Percentiles rank a stretch among this genome's conserved stretches.
phyloP scores from a whole-genome alignment of 2,329 filamentous ascomycete genomes.

The Penicillium sp. region DNA sequence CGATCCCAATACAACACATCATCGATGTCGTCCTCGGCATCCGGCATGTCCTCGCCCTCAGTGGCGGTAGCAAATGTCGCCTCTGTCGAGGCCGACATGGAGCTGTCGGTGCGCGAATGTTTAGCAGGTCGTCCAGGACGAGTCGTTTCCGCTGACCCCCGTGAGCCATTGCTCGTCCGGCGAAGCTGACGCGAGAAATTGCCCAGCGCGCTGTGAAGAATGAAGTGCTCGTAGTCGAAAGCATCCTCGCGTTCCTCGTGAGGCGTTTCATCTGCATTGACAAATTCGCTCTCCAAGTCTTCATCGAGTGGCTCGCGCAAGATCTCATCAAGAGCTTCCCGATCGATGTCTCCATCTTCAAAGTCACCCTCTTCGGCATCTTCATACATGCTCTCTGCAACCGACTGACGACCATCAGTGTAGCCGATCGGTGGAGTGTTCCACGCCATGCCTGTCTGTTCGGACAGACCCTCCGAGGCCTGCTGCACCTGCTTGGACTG shows the following conservation, averaged over 20 bases:
- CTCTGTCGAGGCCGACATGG: slow-evolving; percentile 56
- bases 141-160: slow-evolving; percentile 49
- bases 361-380: slow-evolving; percentile 41
- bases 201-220: slow-evolving; percentile 85
- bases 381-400: slow-evolving; percentile 38
- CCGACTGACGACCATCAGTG: slow-evolving; percentile 27
- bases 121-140: slow-evolving; percentile 27
- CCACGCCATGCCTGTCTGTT: slow-evolving; percentile 4
- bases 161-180: slow-evolving; percentile 36
- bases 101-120: slow-evolving; percentile 50
- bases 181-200: slow-evolving; percentile 43
- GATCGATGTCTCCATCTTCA: slow-evolving; percentile 53
- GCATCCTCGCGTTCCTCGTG: slow-evolving; percentile 93
- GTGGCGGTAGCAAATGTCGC: slow-evolving; percentile 60
- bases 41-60: slow-evolving; percentile 42
- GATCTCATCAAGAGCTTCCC: slow-evolving; percentile 53
- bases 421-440: slow-evolving; percentile 12
- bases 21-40: slow-evolving; percentile 39
- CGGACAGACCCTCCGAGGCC: slow-evolving; percentile 1
- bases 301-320: slow-evolving; percentile 44
- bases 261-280: slow-evolving; percentile 55
- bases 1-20: slow-evolving; percentile 38
- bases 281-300: slow-evolving; percentile 32
- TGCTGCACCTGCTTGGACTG: slow-evolving; percentile 6
- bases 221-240: slow-evolving; percentile 95